Conservation (phyloP, 2,329 filamentous ascomycete genomes). For the Aureobasidium subglaciale region DNA sequence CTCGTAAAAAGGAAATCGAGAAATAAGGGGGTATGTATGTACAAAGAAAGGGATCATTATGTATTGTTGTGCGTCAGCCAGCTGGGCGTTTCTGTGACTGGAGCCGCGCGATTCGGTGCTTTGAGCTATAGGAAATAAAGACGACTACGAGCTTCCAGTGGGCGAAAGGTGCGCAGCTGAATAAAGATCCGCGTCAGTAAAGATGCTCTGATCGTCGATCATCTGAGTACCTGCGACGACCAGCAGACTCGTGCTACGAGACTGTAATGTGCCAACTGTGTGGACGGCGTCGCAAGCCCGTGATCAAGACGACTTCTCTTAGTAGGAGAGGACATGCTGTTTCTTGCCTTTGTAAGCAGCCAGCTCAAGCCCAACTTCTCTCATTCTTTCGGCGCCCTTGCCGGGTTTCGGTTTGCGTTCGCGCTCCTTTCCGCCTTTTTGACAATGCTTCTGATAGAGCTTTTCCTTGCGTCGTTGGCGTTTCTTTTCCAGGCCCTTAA, state of each 20-base stretch:
- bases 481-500: constrained; percentile 93
- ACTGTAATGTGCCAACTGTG: constrained; percentile 14
- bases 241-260: constrained; percentile 14
- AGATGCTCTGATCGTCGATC: constrained; percentile 12
- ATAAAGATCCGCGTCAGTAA: not conserved
- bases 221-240: constrained; percentile 17
- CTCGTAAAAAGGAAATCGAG: not conserved
- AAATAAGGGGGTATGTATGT: constrained; percentile 2
- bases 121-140: not conserved
- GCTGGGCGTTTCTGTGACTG: not conserved
- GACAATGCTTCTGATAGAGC: constrained; percentile 81
- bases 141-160: constrained; percentile 2
- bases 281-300: constrained; percentile 16
- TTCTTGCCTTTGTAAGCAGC: constrained; percentile 67
- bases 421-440: constrained; percentile 61
- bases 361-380: constrained; percentile 81
- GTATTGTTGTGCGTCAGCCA: constrained; percentile 7
- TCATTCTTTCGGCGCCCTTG: constrained; percentile 87
- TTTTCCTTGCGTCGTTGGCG: constrained; percentile 89
- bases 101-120: not conserved
- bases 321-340: constrained; percentile 42
- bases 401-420: constrained; percentile 58
- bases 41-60: constrained; percentile 14
- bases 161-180: constrained; percentile 9
- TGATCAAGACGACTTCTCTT: constrained; percentile 19